phyloP scores from a whole-genome alignment of 371 early-diverging fungal species.

The Mucor indicus region DNA sequence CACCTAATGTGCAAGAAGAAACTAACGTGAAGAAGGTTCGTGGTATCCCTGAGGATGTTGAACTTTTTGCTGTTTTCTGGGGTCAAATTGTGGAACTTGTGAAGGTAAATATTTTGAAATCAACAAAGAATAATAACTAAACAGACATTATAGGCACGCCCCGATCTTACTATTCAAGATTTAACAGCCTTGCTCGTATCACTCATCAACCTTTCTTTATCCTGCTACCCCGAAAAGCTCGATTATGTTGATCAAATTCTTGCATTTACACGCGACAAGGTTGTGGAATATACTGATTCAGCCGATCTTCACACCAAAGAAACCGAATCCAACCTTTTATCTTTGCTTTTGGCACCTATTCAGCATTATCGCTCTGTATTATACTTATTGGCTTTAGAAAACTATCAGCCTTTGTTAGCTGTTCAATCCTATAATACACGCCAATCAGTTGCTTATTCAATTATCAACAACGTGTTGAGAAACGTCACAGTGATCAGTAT shows the following conservation, averaged over 20 bases:
- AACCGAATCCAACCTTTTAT: constrained; percentile 59
- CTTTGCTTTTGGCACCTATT: constrained; percentile 71
- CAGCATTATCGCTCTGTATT: neutral
- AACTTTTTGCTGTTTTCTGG: constrained; percentile 95
- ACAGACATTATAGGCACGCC: constrained; percentile 50
- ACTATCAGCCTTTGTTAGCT: constrained; percentile 77
- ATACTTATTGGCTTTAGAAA: constrained; percentile 7
- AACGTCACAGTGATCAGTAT: constrained; percentile 65
- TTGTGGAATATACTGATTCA: constrained; percentile 15
- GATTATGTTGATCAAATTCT: constrained; percentile 88
- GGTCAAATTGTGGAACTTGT: constrained; percentile 86
- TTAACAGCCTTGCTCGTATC: constrained; percentile 84
- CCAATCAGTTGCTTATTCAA: constrained; percentile 75
- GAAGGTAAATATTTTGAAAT: constrained; percentile 49
- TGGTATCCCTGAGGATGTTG: constrained; percentile 82
- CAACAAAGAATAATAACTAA: neutral
- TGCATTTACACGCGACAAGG: constrained; percentile 70
- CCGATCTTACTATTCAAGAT: constrained; percentile 89
- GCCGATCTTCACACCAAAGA: constrained; percentile 62
- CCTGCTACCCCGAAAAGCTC: constrained; percentile 87
- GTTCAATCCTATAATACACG: constrained; percentile 80
- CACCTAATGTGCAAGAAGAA: no score
- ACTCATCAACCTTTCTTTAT: constrained; percentile 82
- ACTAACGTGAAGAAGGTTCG: constrained; percentile 32
- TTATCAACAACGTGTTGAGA: constrained; percentile 66